phyloP scores from a whole-genome alignment of 805 yeast genomes.

The Candida montana region DNA sequence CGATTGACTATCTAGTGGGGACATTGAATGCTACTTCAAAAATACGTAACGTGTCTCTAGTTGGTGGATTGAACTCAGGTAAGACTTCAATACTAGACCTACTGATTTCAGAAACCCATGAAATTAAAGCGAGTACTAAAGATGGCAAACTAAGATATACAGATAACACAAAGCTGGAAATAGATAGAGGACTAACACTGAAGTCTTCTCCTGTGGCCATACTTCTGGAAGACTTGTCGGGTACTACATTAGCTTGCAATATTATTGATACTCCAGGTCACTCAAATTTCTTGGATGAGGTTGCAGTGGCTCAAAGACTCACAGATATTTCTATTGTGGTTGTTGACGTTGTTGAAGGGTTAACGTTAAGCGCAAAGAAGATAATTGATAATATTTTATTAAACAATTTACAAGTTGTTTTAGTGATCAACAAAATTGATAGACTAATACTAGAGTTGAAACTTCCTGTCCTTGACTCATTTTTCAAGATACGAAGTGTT shows the following conservation, averaged over 20 bases:
- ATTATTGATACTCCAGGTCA: constrained; percentile 92
- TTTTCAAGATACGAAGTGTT: constrained; percentile 54
- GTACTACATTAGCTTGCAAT: constrained; percentile 54
- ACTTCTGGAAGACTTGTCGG: constrained; percentile 46
- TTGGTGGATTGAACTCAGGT: constrained; percentile 83
- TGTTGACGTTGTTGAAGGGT: constrained; percentile 83
- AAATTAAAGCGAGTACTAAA: constrained; percentile 42
- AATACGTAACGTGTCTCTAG: constrained; percentile 66
- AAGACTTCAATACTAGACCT: constrained; percentile 75
- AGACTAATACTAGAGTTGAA: constrained; percentile 75
- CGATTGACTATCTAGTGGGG: constrained; percentile 55
- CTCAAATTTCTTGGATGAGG: constrained; percentile 74
- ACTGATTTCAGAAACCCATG: constrained; percentile 63
- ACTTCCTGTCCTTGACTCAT: constrained; percentile 70
- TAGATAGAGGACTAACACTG: constrained; percentile 63
- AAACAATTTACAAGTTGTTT: constrained; percentile 44
- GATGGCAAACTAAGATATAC: constrained; percentile 66
- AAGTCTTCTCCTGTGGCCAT: constrained; percentile 58
- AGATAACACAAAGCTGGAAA: constrained; percentile 67
- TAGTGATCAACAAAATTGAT: constrained; percentile 80
- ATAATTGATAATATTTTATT: constrained; percentile 48
- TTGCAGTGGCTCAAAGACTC: constrained; percentile 47
- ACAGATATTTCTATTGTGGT: constrained; percentile 66
- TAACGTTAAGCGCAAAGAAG: constrained; percentile 50
- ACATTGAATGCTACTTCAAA: constrained; percentile 52